Percentiles rank a stretch among this genome's conserved stretches.
phyloP scores from a whole-genome alignment of 495 filamentous ascomycete species.

The Terfezia boudieri region DNA sequence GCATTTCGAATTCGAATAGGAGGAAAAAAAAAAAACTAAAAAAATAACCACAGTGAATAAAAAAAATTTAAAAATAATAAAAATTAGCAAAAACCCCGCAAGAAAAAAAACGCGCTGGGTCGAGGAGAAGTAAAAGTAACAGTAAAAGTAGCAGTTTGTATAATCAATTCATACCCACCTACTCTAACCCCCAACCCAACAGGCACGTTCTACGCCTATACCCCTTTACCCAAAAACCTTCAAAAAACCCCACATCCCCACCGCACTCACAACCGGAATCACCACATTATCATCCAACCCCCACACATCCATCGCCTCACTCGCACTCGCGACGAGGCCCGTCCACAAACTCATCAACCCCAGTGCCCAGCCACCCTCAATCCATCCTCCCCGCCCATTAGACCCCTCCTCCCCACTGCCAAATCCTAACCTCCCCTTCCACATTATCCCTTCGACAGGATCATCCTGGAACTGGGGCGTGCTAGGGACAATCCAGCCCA shows the following conservation, averaged over 20 bases:
- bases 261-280: slow-evolving; percentile 73
- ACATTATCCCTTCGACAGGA: slow-evolving; percentile 27
- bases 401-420: neutral
- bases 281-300: slow-evolving; percentile 94
- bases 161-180: slow-evolving; percentile 1
- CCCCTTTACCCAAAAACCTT: slow-evolving; percentile 53
- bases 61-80: slow-evolving; percentile 3
- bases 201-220: neutral
- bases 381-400: slow-evolving; percentile 18
- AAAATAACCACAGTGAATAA: slow-evolving; percentile 5
- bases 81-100: slow-evolving; percentile 14
- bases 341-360: slow-evolving; percentile 69
- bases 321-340: slow-evolving; percentile 63
- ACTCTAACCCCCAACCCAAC: neutral
- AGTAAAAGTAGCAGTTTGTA: neutral
- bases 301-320: slow-evolving; percentile 77
- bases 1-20: slow-evolving; percentile 7
- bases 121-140: neutral
- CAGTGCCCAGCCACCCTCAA: slow-evolving; percentile 50
- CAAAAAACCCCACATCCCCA: slow-evolving; percentile 83
- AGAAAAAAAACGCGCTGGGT: slow-evolving; percentile 19
- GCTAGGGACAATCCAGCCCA: slow-evolving; percentile 59
- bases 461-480: slow-evolving; percentile 43
- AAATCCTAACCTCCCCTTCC: slow-evolving; percentile 17
- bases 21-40: slow-evolving; percentile 8